Percentiles rank a stretch among this genome's conserved stretches.
Conservation (phyloP, 495 filamentous ascomycete genomes). For the Neurospora sublineolata region DNA sequence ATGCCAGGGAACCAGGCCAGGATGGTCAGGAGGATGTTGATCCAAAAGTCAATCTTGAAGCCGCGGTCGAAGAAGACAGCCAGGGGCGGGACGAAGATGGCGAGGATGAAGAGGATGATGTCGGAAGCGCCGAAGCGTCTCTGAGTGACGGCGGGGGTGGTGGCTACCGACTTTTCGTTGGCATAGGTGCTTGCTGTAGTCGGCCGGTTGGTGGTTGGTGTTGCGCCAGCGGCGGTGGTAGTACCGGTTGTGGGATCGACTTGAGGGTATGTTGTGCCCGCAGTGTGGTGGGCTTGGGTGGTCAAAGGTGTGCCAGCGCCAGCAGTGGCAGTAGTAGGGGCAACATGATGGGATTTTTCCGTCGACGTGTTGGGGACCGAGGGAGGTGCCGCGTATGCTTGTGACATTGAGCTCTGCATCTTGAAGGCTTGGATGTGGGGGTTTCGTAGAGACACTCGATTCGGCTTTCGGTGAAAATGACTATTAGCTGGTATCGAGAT, state of each 20-base stretch:
- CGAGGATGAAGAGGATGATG: constrained; percentile 32
- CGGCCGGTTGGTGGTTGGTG: not conserved
- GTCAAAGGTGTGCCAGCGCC: not conserved
- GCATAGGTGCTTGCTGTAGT: not conserved
- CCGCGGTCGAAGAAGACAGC: constrained; percentile 88
- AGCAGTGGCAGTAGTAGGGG: not conserved
- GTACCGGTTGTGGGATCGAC: not conserved
- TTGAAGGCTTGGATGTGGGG: not conserved
- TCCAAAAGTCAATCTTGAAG: constrained; percentile 68
- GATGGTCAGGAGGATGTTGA: constrained; percentile 80
- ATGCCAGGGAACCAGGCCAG: constrained; percentile 72
- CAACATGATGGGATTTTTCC: not conserved
- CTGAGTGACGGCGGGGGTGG: not conserved
- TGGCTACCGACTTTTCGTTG: not conserved
- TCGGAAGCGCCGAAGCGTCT: constrained; percentile 1
- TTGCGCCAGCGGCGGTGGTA: not conserved
- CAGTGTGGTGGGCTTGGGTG: not conserved
- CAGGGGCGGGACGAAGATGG: constrained; percentile 76
- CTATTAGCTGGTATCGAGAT: not conserved
- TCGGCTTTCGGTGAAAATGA: not conserved
- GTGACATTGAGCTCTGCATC: not conserved
- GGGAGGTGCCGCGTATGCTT: not conserved
- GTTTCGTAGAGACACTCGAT: not conserved
- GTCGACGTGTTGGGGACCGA: not conserved
- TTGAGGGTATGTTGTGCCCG: not conserved